Percentiles rank a stretch among this genome's conserved stretches.
phyloP scores from a whole-genome alignment of 2,329 filamentous ascomycete species.

The Massarina eburnea region DNA sequence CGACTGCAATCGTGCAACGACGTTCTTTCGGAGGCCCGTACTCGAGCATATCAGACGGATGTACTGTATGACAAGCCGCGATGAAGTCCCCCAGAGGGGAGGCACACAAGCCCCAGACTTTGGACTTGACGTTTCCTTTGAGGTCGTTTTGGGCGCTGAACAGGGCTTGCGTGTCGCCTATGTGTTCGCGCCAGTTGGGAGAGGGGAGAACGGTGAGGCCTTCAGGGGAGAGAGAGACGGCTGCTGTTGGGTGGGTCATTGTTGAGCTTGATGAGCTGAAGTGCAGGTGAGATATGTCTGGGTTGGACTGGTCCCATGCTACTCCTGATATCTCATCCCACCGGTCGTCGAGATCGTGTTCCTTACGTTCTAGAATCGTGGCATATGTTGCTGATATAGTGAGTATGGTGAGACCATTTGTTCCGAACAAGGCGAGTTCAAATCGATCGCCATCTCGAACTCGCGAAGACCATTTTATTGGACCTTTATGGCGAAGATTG shows the following conservation, averaged over 20 bases:
- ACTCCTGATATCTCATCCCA: constrained; percentile 45
- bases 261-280: constrained; percentile 43
- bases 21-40: constrained; percentile 55
- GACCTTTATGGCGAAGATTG: constrained; percentile 26
- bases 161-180: constrained; percentile 38
- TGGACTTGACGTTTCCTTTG: constrained; percentile 51
- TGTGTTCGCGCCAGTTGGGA: constrained; percentile 46
- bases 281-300: constrained; percentile 29
- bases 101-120: constrained; percentile 56
- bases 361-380: constrained; percentile 17
- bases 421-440: constrained; percentile 36
- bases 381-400: constrained; percentile 26
- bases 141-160: constrained; percentile 56
- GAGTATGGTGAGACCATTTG: constrained; percentile 27
- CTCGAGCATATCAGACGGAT: constrained; percentile 60
- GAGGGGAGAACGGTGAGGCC: constrained; percentile 8
- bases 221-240: constrained; percentile 26
- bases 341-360: constrained; percentile 43
- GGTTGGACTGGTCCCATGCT: constrained; percentile 32
- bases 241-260: constrained; percentile 32
- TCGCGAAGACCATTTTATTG: constrained; percentile 32
- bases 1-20: constrained; percentile 41
- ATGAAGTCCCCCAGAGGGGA: constrained; percentile 52
- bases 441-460: constrained; percentile 16
- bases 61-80: constrained; percentile 54